Percentiles rank a stretch among this genome's conserved stretches.
Conservation (phyloP, 176 grass and related monocot genomes). For the Oryza punctata region DNA sequence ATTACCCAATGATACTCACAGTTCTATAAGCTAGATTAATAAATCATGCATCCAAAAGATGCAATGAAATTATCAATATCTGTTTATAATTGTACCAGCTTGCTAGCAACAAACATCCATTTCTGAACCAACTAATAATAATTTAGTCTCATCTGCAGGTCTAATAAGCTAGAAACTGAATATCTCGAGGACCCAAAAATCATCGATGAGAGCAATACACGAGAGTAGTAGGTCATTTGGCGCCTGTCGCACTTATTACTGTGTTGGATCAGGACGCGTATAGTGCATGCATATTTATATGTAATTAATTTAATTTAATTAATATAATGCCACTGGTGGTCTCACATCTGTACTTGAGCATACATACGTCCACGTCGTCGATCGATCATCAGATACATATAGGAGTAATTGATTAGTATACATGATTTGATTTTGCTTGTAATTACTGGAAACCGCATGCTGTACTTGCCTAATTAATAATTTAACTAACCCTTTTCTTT, state of each 20-base stretch:
- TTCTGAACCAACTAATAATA: background rate
- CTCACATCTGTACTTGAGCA: background rate
- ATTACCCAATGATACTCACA: too few species aligned
- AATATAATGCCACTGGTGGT: background rate
- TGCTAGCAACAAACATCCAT: background rate
- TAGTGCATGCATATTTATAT: background rate
- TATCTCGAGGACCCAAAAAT: background rate
- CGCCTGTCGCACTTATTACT: background rate
- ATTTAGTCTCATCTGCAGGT: background rate
- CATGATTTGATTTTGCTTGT: background rate
- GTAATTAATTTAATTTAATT: background rate
- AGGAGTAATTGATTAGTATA: background rate
- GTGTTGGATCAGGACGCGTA: background rate
- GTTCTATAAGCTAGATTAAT: too few species aligned
- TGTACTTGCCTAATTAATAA: background rate
- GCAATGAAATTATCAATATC: background rate
- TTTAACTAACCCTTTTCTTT: background rate
- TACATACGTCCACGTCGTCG: background rate
- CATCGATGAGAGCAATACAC: background rate
- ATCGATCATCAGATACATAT: background rate
- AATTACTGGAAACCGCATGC: background rate
- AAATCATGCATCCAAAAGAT: too few species aligned
- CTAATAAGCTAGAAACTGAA: background rate
- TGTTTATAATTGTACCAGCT: background rate
- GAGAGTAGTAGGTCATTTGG: background rate